Conservation (phyloP, 164 flowering plant species). For the Kalanchoe fedtschenkoi region DNA sequence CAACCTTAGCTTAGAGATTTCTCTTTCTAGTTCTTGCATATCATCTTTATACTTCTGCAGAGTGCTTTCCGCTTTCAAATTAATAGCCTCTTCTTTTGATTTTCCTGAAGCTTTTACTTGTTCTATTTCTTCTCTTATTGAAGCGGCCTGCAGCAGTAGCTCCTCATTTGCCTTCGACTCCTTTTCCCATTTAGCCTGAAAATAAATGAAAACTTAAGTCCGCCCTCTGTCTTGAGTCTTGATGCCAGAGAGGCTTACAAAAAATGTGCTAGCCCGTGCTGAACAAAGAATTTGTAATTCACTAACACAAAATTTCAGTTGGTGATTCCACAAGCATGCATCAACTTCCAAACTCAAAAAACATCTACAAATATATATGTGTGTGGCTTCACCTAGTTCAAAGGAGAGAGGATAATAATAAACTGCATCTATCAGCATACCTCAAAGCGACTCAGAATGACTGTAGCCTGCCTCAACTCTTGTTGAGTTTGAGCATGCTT, state of each 20-base stretch:
- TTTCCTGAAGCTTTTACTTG: slow-evolving; percentile 53
- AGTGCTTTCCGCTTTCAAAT: slow-evolving; percentile 51
- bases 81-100: slow-evolving; percentile 53
- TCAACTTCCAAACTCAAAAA: background rate
- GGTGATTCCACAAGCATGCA: background rate
- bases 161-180: slow-evolving; percentile 68
- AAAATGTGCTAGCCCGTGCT: too few species aligned
- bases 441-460: slow-evolving; percentile 49
- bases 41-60: slow-evolving; percentile 50
- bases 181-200: slow-evolving; percentile 66
- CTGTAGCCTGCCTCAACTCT: slow-evolving; percentile 53
- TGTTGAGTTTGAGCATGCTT: slow-evolving; percentile 39
- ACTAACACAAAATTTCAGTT: background rate
- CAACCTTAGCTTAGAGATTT: slow-evolving; percentile 65
- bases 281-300: too few species aligned
- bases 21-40: slow-evolving; percentile 61
- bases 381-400: background rate
- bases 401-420: background rate
- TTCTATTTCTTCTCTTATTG: slow-evolving; percentile 54
- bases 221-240: too few species aligned
- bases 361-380: background rate
- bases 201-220: slow-evolving; percentile 2
- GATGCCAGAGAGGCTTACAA: too few species aligned
- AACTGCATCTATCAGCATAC: slow-evolving; percentile 25
- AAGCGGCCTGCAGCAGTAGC: slow-evolving; percentile 33